Evolutionary conservation across 495 filamentous ascomycete genomes (phyloP), one percentile per base, ranked within the genome.

Genomic region (Trichoderma orchidacearum): DNA sequence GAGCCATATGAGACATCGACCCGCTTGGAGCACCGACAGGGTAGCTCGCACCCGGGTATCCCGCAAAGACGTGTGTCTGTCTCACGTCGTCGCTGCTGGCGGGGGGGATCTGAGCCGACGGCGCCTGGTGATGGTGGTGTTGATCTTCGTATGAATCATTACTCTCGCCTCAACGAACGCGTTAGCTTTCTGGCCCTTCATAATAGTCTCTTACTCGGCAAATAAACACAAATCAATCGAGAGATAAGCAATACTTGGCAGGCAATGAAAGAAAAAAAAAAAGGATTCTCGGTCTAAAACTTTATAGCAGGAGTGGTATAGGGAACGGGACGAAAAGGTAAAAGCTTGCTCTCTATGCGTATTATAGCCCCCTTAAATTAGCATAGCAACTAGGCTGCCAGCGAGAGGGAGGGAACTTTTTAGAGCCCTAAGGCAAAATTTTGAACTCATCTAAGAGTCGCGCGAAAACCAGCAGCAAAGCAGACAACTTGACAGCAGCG

Each of bases 1-100:
- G 58, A 27, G 45, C 85, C 50, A 91, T 80, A 5, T 83, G 79
- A 1, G 86, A 77, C 72, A 95, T 85, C 17, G 86, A 80, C 11
- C 86, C 78, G 25, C 78, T 77, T 7, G 32, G 71, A 62, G 54
- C 12, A 23, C 61, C 48, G 70, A 58, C 75, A 62, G 61, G 77
- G 54, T 64, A 65, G 50, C 85, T 84, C 64, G 83, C 82, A 51
- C 78, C 67, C 48, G 84, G 79, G 60, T 90, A 87, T 31, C 81
- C 82, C 41, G 83, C 78, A 70, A 96, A 96, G 59, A 88, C 81
- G 55, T 95, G 89, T 29, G 83, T 72, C 32, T 83, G 81, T 51
- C 89, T 85, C 34, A 89, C 75, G 57, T 91, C 84, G 41, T 75
- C 74, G 60, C 64, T 66, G 63, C 66, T 65, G 64, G 68, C 62